A percentile compares a stretch with the other conserved stretches of the same genome.
Evolutionary conservation across 176 grass and related monocot genomes (phyloP).

Genomic region (Carex pumila): DNA sequence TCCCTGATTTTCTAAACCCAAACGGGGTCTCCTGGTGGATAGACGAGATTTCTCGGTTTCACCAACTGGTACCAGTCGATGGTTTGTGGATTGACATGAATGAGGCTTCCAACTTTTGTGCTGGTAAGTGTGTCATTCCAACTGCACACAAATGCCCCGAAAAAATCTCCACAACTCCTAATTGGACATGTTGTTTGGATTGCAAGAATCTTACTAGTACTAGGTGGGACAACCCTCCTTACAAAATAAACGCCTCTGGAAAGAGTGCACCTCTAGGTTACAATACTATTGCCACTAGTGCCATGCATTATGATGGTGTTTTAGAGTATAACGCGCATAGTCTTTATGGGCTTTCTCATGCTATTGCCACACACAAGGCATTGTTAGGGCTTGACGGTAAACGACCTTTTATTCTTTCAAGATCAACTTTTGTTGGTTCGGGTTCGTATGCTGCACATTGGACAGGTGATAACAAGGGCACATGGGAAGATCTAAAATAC

Average conservation of each 20-base stretch:
- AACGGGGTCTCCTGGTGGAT: conserved; percentile 73
- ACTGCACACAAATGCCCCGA: conserved; percentile 45
- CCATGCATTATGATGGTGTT: conserved; percentile 53
- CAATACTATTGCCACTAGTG: conserved; percentile 89
- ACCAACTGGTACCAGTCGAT: conserved; percentile 66
- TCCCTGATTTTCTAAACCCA: conserved; percentile 79
- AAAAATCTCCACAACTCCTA: conserved; percentile 38
- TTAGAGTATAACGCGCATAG: conserved; percentile 88
- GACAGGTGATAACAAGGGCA: conserved; percentile 95
- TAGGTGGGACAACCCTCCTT: conserved; percentile 82
- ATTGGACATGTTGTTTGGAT: conserved; percentile 76
- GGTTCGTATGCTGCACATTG: conserved; percentile 75
- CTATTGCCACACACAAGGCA: conserved; percentile 64
- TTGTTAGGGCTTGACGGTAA: conserved; percentile 59
- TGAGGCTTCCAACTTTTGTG: conserved; percentile 92
- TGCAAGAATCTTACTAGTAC: conserved; percentile 95
- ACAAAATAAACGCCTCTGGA: conserved; percentile 93
- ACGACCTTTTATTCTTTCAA: conserved; percentile 78
- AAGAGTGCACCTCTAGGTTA: conserved; percentile 43
- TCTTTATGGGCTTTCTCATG: conserved; percentile 75
- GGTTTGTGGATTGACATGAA: conserved; percentile 99
- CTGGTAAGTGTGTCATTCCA: conserved; percentile 69
- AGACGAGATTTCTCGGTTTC: conserved; percentile 76
- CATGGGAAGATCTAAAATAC: conserved; percentile 72
- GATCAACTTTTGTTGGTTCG: conserved; percentile 69